phyloP scores from a whole-genome alignment of 306 rosid genomes.

The Vigna nakashimae region DNA sequence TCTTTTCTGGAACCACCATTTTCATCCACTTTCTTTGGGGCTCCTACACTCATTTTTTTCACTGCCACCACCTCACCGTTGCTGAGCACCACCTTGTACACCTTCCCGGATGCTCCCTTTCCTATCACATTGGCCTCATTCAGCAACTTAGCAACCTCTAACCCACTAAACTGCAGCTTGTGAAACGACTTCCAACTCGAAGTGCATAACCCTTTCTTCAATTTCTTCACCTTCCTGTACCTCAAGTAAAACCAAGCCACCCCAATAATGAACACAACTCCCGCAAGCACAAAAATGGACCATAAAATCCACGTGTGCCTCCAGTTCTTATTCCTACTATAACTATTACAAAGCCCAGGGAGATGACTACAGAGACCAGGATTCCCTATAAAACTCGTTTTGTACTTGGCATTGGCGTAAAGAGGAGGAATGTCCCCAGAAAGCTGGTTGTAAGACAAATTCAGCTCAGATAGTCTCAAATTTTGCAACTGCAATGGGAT shows the following conservation, averaged over 20 bases:
- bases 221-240: conserved; percentile 55
- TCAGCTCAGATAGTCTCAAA: conserved; percentile 65
- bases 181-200: conserved; percentile 75
- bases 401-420: conserved; percentile 57
- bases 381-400: conserved; percentile 63
- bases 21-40: conserved; percentile 39
- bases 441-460: conserved; percentile 64
- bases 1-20: conserved; percentile 49
- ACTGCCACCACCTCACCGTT: conserved; percentile 71
- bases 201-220: conserved; percentile 47
- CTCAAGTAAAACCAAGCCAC: conserved; percentile 58
- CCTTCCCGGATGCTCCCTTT: conserved; percentile 77
- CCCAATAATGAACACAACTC: conserved; percentile 60
- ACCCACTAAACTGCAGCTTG: conserved; percentile 61
- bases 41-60: conserved; percentile 65
- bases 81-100: conserved; percentile 68
- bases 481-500: conserved; percentile 64
- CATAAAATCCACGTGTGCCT: conserved; percentile 54
- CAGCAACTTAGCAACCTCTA: conserved; percentile 60
- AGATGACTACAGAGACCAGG: conserved; percentile 63
- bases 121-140: conserved; percentile 71
- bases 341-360: conserved; percentile 49
- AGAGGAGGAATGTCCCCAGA: conserved; percentile 65
- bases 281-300: conserved; percentile 60
- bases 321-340: conserved; percentile 39